Conservation (phyloP, 176 grass and related monocot genomes). For the Aegilops speltoides region DNA sequence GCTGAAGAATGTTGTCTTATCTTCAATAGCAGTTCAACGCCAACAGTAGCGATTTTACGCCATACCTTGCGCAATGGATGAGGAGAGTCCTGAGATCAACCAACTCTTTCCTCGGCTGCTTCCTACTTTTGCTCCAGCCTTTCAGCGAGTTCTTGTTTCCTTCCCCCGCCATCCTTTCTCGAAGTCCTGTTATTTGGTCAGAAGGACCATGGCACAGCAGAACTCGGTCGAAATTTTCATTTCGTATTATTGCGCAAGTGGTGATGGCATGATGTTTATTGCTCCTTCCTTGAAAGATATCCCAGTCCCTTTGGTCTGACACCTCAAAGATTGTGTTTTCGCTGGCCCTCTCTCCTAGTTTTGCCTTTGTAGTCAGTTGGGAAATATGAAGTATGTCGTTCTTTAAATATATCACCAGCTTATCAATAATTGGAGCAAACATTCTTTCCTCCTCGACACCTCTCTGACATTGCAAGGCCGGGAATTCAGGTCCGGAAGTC, state of each 20-base stretch:
- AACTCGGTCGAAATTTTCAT: constrained; percentile 54
- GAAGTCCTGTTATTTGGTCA: constrained; percentile 14
- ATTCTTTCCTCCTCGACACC: constrained; percentile 49
- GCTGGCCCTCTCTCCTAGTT: background rate
- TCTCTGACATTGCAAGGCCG: constrained; percentile 15
- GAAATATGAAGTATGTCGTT: background rate
- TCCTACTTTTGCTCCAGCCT: constrained; percentile 2
- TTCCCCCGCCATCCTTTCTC: constrained; percentile 35
- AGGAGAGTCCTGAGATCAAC: constrained; percentile 54
- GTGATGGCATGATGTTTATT: constrained; percentile 46
- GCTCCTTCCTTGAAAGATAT: constrained; percentile 35
- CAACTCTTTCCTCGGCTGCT: constrained; percentile 1
- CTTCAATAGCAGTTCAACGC: constrained; percentile 49
- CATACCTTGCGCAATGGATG: constrained; percentile 48
- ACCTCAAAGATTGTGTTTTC: background rate
- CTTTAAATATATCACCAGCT: constrained; percentile 29
- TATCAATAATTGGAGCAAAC: constrained; percentile 43
- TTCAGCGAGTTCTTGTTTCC: constrained; percentile 10
- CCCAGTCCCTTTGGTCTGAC: background rate
- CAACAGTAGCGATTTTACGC: constrained; percentile 7
- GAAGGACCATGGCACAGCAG: constrained; percentile 24
- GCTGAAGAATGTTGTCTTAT: constrained; percentile 49
- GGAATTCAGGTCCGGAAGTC: background rate
- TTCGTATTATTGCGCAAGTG: constrained; percentile 23
- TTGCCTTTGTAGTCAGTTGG: background rate